phyloP scores from a whole-genome alignment of 768 basidiomycete genomes.

The Leucocoprinus sp. region DNA sequence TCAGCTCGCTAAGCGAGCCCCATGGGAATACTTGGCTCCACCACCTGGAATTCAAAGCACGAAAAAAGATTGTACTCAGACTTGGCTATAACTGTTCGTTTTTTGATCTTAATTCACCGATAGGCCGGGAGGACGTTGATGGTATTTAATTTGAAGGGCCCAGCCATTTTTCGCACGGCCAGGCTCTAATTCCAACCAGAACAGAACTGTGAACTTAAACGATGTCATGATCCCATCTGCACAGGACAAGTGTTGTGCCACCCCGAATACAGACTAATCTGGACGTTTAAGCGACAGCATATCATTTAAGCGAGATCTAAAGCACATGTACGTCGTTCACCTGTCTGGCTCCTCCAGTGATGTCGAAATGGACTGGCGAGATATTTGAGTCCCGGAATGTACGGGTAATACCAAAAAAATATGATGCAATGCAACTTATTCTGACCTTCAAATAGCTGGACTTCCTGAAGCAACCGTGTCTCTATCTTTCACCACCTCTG shows the following conservation, averaged over 20 bases:
- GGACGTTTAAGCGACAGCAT: conserved; percentile 8
- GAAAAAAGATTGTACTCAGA: not conserved
- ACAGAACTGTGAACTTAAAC: not conserved
- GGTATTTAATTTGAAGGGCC: not conserved
- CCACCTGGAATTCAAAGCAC: not conserved
- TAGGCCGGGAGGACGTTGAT: not conserved
- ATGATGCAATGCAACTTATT: conserved; percentile 7
- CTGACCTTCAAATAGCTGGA: conserved; percentile 10
- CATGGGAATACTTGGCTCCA: conserved; percentile 5
- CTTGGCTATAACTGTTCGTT: too few relatives aligned
- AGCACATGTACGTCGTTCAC: conserved; percentile 5
- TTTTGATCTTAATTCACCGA: too few relatives aligned
- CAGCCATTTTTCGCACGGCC: not conserved
- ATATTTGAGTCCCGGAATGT: conserved; percentile 8
- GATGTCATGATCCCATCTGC: too few relatives aligned
- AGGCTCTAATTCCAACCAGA: not conserved
- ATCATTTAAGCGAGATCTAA: conserved; percentile 11
- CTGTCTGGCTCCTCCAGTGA: conserved; percentile 2
- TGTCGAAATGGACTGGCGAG: conserved; percentile 7
- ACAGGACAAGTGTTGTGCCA: conserved; percentile 13
- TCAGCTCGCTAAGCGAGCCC: conserved; percentile 5
- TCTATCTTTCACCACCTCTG: not conserved
- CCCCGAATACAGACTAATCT: conserved; percentile 9
- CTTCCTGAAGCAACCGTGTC: conserved; percentile 1
- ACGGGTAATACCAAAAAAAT: conserved; percentile 8